Conservation (phyloP, 441 rosid genomes). For the Flueggea neowawraea region DNA sequence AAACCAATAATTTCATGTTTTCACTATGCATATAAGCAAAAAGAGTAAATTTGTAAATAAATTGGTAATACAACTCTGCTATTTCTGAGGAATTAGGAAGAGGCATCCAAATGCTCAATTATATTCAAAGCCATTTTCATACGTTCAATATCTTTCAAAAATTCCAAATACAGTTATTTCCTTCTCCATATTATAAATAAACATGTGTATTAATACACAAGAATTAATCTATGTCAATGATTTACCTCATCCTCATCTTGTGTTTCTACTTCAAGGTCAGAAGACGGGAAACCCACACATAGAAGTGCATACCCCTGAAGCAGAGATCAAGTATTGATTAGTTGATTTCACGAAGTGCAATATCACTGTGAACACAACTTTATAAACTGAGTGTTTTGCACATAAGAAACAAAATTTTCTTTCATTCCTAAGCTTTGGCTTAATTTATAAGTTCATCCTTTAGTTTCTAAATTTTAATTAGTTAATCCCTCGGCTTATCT, state of each 20-base stretch:
- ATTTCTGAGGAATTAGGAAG: neutral
- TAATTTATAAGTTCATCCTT: too few species aligned
- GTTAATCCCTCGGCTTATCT: too few species aligned
- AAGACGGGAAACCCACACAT: slow-evolving; percentile 83
- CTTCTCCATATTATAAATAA: too few species aligned
- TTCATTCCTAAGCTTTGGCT: too few species aligned
- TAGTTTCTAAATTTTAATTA: too few species aligned
- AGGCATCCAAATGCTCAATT: slow-evolving; percentile 5
- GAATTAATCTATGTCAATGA: neutral
- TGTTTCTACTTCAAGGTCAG: slow-evolving; percentile 89
- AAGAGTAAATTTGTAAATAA: neutral
- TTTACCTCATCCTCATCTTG: slow-evolving; percentile 95
- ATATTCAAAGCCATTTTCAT: neutral
- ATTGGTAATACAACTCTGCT: neutral
- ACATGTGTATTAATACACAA: neutral
- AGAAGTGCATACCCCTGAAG: slow-evolving; percentile 93
- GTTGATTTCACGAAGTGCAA: neutral
- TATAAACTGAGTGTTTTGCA: too few species aligned
- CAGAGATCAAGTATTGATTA: slow-evolving; percentile 5
- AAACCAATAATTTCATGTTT: slow-evolving; percentile 8
- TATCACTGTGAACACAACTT: neutral
- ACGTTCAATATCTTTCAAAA: neutral
- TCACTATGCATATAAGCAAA: neutral
- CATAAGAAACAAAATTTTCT: too few species aligned
- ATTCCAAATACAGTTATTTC: neutral